Conservation (phyloP, 352 stramenopile species). For the Pythium dissimile region DNA sequence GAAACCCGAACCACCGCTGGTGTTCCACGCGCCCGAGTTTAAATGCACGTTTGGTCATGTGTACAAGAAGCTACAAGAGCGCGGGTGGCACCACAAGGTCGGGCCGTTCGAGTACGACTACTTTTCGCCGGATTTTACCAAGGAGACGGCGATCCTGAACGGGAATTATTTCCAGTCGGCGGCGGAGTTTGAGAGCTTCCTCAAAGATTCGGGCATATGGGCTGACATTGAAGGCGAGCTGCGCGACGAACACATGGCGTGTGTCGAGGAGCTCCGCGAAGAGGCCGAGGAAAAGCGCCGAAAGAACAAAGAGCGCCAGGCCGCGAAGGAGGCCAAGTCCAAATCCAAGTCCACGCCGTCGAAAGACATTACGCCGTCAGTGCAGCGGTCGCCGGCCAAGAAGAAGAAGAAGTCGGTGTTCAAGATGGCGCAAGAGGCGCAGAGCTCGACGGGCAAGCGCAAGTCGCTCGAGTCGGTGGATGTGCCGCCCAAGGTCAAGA, state of each 20-base stretch:
- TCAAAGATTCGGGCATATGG: conserved; percentile 61
- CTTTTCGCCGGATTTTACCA: conserved; percentile 65
- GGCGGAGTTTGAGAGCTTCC: conserved; percentile 50
- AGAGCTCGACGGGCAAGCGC: conserved; percentile 4
- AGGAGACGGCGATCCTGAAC: conserved; percentile 43
- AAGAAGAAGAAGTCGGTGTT: conserved; percentile 13
- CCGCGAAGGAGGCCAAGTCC: conserved; percentile 8
- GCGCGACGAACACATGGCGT: conserved; percentile 43
- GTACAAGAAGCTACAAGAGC: conserved; percentile 52
- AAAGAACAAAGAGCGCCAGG: conserved; percentile 8
- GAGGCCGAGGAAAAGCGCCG: conserved; percentile 36
- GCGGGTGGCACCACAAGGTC: conserved; percentile 53
- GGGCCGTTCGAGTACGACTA: conserved; percentile 81
- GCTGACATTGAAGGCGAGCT: conserved; percentile 50
- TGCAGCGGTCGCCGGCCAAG: conserved; percentile 3
- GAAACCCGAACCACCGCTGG: conserved; percentile 30
- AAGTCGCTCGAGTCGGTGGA: not conserved
- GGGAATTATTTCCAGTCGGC: conserved; percentile 68
- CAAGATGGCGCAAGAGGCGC: not conserved
- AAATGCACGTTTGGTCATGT: conserved; percentile 64
- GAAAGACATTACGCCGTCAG: not conserved
- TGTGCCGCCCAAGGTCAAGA: conserved; percentile 17
- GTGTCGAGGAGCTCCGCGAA: conserved; percentile 48
- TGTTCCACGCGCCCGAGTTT: conserved; percentile 59
- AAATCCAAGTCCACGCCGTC: conserved; percentile 1